Percentiles rank a stretch among this genome's conserved stretches.
phyloP scores from a whole-genome alignment of 495 filamentous ascomycete species.

The Clohesyomyces aquaticus region DNA sequence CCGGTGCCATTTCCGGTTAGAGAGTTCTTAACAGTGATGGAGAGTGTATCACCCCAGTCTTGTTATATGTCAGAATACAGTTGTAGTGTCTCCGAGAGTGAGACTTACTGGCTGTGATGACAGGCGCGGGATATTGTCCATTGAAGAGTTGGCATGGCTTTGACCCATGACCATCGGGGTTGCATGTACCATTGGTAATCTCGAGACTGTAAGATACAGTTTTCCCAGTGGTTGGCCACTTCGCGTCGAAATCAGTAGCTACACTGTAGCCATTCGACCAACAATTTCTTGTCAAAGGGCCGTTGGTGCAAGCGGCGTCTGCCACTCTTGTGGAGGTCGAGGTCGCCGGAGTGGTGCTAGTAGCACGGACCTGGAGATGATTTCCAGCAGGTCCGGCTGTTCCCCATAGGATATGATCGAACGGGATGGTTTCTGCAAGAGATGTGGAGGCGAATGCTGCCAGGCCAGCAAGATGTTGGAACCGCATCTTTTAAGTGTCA shows the following conservation, averaged over 20 bases:
- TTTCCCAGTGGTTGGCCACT: slow-evolving; percentile 42
- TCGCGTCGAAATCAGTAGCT: slow-evolving; percentile 42
- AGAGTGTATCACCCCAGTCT: slow-evolving; percentile 48
- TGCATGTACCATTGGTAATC: slow-evolving; percentile 40
- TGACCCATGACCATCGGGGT: slow-evolving; percentile 35
- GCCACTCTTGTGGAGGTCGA: slow-evolving; percentile 26
- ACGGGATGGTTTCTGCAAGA: slow-evolving; percentile 20
- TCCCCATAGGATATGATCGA: slow-evolving; percentile 38
- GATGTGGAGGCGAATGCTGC: slow-evolving; percentile 30
- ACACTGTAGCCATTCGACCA: slow-evolving; percentile 40
- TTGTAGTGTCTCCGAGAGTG: background rate
- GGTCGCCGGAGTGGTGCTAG: slow-evolving; percentile 20
- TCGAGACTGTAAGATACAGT: slow-evolving; percentile 35
- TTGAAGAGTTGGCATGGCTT: slow-evolving; percentile 42
- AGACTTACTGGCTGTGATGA: slow-evolving; percentile 40
- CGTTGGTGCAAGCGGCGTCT: slow-evolving; percentile 40
- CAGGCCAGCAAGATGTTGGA: slow-evolving; percentile 20
- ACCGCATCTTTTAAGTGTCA: slow-evolving; percentile 16
- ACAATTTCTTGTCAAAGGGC: slow-evolving; percentile 36
- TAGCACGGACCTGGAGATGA: slow-evolving; percentile 16
- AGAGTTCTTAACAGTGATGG: slow-evolving; percentile 44
- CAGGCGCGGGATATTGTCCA: slow-evolving; percentile 45
- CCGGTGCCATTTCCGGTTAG: slow-evolving; percentile 45
- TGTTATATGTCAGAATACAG: slow-evolving; percentile 1
- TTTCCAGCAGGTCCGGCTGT: slow-evolving; percentile 6